These are phyloP conservation scores for Candida sanyiensis DNA, from an alignment of 805 yeast species.

Conservation along the genomic window DNA sequence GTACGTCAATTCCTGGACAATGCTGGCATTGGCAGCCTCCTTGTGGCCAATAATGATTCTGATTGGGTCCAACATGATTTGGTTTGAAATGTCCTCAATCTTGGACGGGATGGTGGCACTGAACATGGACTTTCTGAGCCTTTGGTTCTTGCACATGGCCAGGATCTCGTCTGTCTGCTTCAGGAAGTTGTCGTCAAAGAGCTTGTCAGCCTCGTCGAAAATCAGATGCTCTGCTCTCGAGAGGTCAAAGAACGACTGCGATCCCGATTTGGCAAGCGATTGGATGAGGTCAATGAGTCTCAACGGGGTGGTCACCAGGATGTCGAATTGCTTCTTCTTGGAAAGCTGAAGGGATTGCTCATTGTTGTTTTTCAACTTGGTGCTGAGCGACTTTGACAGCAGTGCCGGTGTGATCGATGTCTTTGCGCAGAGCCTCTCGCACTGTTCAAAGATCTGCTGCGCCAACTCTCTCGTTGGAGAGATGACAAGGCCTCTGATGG, in stretches of 20 bases:
- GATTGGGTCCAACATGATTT: conserved; percentile 71
- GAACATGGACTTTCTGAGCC: conserved; percentile 63
- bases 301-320: conserved; percentile 82
- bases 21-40: conserved; percentile 82
- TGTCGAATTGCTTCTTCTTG: conserved; percentile 61
- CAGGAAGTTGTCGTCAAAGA: conserved; percentile 80
- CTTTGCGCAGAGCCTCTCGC: conserved; percentile 46
- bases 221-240: conserved; percentile 66
- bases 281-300: conserved; percentile 72
- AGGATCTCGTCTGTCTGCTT: conserved; percentile 88
- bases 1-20: conserved; percentile 76
- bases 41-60: conserved; percentile 88
- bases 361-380: conserved; percentile 53
- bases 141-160: conserved; percentile 38
- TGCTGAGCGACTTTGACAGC: conserved; percentile 65
- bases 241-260: conserved; percentile 39
- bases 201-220: conserved; percentile 93
- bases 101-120: conserved; percentile 95
- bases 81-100: conserved; percentile 81
- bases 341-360: conserved; percentile 31
- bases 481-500: conserved; percentile 70
- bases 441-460: conserved; percentile 70
- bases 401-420: conserved; percentile 50
- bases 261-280: conserved; percentile 39
- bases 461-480: conserved; percentile 96